Conservation (phyloP, 208 protist genomes). For the Trypanosoma rangeli region DNA sequence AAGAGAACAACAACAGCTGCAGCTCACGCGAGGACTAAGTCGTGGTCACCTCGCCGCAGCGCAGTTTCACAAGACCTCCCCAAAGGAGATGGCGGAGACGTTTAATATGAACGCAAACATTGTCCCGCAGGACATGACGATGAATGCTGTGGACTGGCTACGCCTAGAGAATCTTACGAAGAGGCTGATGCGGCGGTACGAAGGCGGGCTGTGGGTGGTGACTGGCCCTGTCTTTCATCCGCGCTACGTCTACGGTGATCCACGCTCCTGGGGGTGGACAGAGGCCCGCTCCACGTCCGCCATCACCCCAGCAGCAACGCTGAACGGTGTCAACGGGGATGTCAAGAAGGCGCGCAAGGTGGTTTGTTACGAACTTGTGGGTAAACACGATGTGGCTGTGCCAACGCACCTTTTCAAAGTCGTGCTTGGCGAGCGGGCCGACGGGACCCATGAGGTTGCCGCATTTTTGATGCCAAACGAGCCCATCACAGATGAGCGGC, state of each 20-base stretch:
- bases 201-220: slow-evolving; percentile 43
- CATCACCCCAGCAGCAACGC: neutral
- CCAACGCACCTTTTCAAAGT: slow-evolving; percentile 88
- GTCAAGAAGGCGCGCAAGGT: slow-evolving; percentile 18
- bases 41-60: slow-evolving; percentile 84
- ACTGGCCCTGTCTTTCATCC: slow-evolving; percentile 67
- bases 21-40: slow-evolving; percentile 42
- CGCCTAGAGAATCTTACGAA: slow-evolving; percentile 70
- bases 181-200: slow-evolving; percentile 32
- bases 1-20: slow-evolving; percentile 3
- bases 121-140: slow-evolving; percentile 84
- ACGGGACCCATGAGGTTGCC: slow-evolving; percentile 39
- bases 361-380: slow-evolving; percentile 65
- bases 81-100: slow-evolving; percentile 72
- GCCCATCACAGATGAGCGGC: slow-evolving; percentile 58
- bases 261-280: slow-evolving; percentile 21
- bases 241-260: slow-evolving; percentile 41
- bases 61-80: slow-evolving; percentile 69
- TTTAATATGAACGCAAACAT: slow-evolving; percentile 91
- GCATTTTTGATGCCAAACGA: slow-evolving; percentile 84
- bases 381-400: slow-evolving; percentile 65
- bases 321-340: neutral
- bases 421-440: slow-evolving; percentile 49
- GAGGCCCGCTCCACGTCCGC: slow-evolving; percentile 9
- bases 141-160: slow-evolving; percentile 83